Base-by-base conservation (phyloP, 805 yeast species). In the Grigorovia yakushimaensis region DNA sequence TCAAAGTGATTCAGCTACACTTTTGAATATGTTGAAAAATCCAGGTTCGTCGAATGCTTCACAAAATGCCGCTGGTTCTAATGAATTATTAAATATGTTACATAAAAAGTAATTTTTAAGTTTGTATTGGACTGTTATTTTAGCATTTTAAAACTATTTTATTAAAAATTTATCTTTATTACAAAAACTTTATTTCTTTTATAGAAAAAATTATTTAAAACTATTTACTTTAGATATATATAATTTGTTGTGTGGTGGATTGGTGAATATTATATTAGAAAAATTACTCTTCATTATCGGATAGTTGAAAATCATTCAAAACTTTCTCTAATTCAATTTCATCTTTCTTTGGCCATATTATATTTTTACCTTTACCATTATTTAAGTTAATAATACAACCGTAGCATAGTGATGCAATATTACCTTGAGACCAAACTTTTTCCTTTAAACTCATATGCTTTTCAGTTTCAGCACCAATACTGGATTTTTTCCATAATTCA, bases 361-460 rank as follows among this genome's bases (percentile, higher is more conserved):
- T 38, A 46, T 61, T 50, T 57, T 66, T 49, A 49, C 64, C 35
- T 41, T 59, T 49, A 43, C 69, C 48, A 52, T 73, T 78, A 5
- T 78, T 76, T 46, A 84, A 57, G 10, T 80, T 77, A 1, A 82
- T 82, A 35, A 79, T 71, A 59, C 95, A 86, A 2, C 93, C 95
- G 56, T 84, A 86, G 59, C 95, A 86, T 8, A 83, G 55, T n/a
- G 67, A 47, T 1, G 47, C 24, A 8, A 59, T n/a, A 60, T 50
- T 24, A 45, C 65, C 49, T 42, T 49, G 17, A 13, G 45, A 49
- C 36, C 49, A 52, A 4, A 54, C 52, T 1, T 52, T 49, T 10
- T 60, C 46, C 42, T 61, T 63, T 42, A 54, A 52, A 43, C 49
- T 49, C 35, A 47, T 40, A 43, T 53, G 49, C 40, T 55, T 56